These are phyloP conservation scores for Panicum virgatum DNA, from an alignment of 202 grass and related monocot species.

Conservation along the genomic window DNA sequence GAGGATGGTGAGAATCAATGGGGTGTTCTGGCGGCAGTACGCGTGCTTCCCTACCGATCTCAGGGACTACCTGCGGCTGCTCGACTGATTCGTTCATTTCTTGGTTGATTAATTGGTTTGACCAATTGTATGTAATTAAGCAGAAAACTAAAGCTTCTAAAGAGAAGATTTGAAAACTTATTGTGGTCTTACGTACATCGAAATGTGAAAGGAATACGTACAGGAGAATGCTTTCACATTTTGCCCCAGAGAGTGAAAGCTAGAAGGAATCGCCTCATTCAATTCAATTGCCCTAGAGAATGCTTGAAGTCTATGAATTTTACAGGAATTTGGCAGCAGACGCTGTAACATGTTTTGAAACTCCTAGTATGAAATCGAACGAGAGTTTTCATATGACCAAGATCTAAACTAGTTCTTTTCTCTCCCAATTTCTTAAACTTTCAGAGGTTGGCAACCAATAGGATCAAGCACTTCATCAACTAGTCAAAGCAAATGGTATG, in stretches of 20 bases:
- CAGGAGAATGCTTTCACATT: too few relatives aligned
- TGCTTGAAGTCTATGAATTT: not conserved
- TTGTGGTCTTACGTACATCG: not conserved
- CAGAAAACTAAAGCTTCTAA: slow-evolving; percentile 20
- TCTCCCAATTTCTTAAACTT: not conserved
- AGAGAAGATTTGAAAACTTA: not conserved
- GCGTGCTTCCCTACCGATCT: slow-evolving; percentile 69
- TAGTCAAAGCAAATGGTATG: not conserved
- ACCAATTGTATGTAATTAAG: not conserved
- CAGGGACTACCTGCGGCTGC: slow-evolving; percentile 49
- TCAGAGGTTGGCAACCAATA: not conserved
- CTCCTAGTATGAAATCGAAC: not conserved
- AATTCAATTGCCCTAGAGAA: not conserved
- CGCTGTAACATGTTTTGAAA: not conserved
- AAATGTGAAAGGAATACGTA: not conserved
- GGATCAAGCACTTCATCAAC: not conserved
- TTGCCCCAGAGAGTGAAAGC: too few relatives aligned
- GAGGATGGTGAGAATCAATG: slow-evolving; percentile 66
- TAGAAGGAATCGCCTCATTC: not conserved
- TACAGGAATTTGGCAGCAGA: not conserved
- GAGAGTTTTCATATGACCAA: not conserved
- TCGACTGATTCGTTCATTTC: slow-evolving; percentile 40
- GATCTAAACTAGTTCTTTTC: not conserved
- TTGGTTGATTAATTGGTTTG: too few relatives aligned
- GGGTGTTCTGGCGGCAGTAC: slow-evolving; percentile 64